Percentiles rank a stretch among this genome's conserved stretches.
Conservation (phyloP, 2,329 filamentous ascomycete species). For the Drechmeria coniospora region DNA sequence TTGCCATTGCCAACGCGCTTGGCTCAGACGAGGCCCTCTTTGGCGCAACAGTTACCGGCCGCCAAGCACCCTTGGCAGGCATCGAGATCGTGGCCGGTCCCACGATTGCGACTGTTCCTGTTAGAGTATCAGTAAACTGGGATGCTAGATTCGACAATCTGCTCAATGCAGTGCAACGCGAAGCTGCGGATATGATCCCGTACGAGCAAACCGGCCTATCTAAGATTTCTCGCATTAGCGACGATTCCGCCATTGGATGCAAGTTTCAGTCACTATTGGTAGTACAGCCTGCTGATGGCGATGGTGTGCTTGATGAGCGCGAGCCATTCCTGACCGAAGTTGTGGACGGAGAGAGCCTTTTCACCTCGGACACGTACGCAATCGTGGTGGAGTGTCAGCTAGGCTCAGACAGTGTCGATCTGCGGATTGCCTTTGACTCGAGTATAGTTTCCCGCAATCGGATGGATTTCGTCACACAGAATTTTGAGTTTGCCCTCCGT, state of each 20-base stretch:
- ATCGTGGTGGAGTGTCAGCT: conserved; percentile 6
- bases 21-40: conserved; percentile 16
- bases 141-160: conserved; percentile 1
- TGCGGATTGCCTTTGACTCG: conserved; percentile 6
- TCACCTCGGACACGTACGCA: conserved; percentile 6
- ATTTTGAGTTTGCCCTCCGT: conserved; percentile 5
- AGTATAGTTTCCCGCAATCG: conserved; percentile 2
- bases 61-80: conserved; percentile 10
- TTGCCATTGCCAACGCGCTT: conserved; percentile 22
- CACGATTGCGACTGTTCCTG: conserved; percentile 12
- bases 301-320: not conserved
- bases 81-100: conserved; percentile 13
- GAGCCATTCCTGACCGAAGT: conserved; percentile 2
- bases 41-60: conserved; percentile 12
- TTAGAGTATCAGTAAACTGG: conserved; percentile 5
- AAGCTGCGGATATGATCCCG: conserved; percentile 10
- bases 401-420: conserved; percentile 3
- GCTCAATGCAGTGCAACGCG: conserved; percentile 8
- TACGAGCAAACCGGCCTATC: conserved; percentile 14
- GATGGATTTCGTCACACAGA: conserved; percentile 2
- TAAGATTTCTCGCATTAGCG: conserved; percentile 10
- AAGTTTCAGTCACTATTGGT: conserved; percentile 7
- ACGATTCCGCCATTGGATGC: conserved; percentile 2
- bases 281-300: conserved; percentile 5
- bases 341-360: no score